These are phyloP conservation scores for Sordariomycetes sp. DNA, from an alignment of 2,329 filamentous ascomycete genomes.

Conservation along the genomic window DNA sequence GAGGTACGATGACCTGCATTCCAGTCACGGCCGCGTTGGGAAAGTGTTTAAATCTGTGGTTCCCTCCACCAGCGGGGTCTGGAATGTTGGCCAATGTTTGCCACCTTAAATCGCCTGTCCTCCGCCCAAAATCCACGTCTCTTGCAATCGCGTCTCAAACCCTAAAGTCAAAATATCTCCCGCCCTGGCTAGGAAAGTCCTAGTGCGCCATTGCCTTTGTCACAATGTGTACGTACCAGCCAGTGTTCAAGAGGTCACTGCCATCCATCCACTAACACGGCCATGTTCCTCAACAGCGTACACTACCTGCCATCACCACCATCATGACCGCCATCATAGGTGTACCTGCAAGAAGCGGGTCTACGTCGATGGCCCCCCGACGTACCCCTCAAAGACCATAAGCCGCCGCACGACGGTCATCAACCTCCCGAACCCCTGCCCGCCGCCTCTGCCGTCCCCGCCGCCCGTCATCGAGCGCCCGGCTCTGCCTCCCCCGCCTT, in stretches of 20 bases:
- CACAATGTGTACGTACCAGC: neutral
- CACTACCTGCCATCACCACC: neutral
- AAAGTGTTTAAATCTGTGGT: neutral
- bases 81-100: neutral
- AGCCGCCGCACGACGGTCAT: constrained; percentile 4
- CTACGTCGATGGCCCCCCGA: constrained; percentile 4
- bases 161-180: neutral
- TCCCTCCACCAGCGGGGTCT: neutral
- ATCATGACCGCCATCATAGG: neutral
- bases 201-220: neutral
- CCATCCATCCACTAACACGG: neutral
- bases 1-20: neutral
- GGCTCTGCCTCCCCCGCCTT: neutral
- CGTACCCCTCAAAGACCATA: constrained; percentile 4
- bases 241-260: neutral
- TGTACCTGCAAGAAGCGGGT: constrained; percentile 2
- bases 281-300: neutral
- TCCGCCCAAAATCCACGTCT: neutral
- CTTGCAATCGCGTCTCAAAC: neutral
- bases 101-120: neutral
- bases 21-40: neutral
- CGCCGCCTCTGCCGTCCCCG: neutral
- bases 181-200: neutral
- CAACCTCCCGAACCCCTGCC: neutral
- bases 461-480: constrained; percentile 2